phyloP scores from a whole-genome alignment of 1,139 yeast genomes.

The Candida sp. region DNA sequence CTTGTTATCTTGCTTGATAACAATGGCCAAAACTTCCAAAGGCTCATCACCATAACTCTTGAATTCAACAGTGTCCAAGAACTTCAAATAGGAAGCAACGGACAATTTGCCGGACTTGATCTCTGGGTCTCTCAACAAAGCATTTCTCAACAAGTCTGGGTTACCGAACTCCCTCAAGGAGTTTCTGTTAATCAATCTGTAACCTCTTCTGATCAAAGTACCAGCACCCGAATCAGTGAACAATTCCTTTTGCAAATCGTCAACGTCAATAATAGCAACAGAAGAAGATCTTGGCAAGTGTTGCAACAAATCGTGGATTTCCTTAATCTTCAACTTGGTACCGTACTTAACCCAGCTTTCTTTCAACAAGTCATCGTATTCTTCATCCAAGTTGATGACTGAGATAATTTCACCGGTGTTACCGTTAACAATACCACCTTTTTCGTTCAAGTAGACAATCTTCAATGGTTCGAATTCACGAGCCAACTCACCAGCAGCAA shows the following conservation, averaged over 20 bases:
- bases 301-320: constrained; percentile 91
- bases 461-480: constrained; percentile 96
- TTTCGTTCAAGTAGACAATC: constrained; percentile 94
- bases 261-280: constrained; percentile 95
- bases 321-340: constrained; percentile 94
- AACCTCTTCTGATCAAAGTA: constrained; percentile 96
- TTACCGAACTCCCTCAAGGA: constrained; percentile 75
- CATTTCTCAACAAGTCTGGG: constrained; percentile 76
- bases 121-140: constrained; percentile 78
- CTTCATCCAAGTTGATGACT: constrained; percentile 93
- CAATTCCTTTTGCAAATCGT: constrained; percentile 94
- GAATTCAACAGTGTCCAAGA: constrained; percentile 65
- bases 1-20: constrained; percentile 43
- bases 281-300: constrained; percentile 97
- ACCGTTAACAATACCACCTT: constrained; percentile 97
- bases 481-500: constrained; percentile 98
- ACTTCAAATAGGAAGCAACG: constrained; percentile 83
- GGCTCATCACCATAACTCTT: constrained; percentile 96
- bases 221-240: constrained; percentile 99
- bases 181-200: constrained; percentile 76
- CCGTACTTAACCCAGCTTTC: constrained; percentile 99
- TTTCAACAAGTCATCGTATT: constrained; percentile 87
- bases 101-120: constrained; percentile 72
- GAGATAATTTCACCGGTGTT: constrained; percentile 90
- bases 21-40: constrained; percentile 91